These are phyloP conservation scores for Coelastrella sp. DNA, from an alignment of 139 green algal genomes.

Conservation along the genomic window DNA sequence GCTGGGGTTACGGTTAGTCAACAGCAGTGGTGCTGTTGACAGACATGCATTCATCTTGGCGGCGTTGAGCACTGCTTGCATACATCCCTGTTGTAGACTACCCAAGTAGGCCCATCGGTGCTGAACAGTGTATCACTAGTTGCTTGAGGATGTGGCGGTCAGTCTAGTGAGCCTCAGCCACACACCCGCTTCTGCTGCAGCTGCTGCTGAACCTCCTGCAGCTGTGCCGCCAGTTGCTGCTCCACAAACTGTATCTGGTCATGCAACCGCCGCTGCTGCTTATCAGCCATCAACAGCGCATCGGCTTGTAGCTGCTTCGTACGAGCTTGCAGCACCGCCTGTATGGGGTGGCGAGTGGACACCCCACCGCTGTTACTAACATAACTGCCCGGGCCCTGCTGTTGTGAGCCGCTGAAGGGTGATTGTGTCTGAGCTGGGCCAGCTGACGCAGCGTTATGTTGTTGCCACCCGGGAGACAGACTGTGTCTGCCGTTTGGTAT, in stretches of 20 bases:
- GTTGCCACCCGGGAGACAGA: background rate
- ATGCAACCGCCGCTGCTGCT: slow-evolving; percentile 40
- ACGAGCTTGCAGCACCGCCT: slow-evolving; percentile 1
- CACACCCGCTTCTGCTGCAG: slow-evolving; percentile 41
- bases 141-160: too few relatives aligned
- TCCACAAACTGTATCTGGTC: slow-evolving; percentile 16
- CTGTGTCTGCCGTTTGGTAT: too few relatives aligned
- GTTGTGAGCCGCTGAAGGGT: background rate
- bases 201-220: slow-evolving; percentile 41
- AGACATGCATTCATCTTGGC: too few relatives aligned
- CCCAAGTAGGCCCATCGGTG: too few relatives aligned
- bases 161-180: background rate
- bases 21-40: too few relatives aligned
- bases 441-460: background rate
- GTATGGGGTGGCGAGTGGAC: background rate
- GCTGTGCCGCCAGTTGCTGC: slow-evolving; percentile 22
- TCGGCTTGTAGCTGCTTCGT: slow-evolving; percentile 37
- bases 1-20: too few relatives aligned
- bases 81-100: too few relatives aligned
- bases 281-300: background rate
- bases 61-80: too few relatives aligned
- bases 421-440: background rate
- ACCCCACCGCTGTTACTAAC: background rate
- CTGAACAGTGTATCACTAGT: too few relatives aligned
- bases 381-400: background rate